These are phyloP conservation scores for Thuidium tamariscinum DNA, from an alignment of 225 moss, liverwort and hornwort species.

Conservation along the genomic window DNA sequence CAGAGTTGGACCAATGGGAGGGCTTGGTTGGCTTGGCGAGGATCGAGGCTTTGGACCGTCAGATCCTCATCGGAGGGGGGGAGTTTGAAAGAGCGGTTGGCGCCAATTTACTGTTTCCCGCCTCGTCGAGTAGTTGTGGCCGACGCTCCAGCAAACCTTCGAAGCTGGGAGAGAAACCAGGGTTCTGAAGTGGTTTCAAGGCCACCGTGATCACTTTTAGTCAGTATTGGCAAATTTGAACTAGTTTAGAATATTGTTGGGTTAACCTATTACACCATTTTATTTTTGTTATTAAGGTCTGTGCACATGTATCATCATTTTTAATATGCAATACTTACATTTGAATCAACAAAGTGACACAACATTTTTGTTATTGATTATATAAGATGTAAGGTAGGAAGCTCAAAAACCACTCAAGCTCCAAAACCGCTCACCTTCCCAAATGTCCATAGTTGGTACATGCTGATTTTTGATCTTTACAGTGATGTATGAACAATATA, in stretches of 20 bases:
- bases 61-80: background rate
- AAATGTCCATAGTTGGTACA: too few relatives aligned
- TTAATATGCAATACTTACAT: too few relatives aligned
- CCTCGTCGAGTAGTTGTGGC: background rate
- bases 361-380: background rate
- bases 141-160: background rate
- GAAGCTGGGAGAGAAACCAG: background rate
- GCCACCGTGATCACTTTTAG: too few relatives aligned
- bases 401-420: too few relatives aligned
- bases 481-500: too few relatives aligned
- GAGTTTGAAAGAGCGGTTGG: background rate
- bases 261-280: too few relatives aligned
- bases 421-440: too few relatives aligned
- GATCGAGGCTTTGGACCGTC: background rate
- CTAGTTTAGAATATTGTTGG: background rate
- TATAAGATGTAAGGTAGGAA: accelerated
- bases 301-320: background rate
- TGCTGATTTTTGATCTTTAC: too few relatives aligned
- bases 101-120: background rate
- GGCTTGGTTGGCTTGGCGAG: background rate
- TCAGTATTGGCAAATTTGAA: accelerated
- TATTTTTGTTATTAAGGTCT: background rate
- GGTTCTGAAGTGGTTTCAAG: too few relatives aligned
- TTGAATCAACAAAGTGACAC: accelerated
- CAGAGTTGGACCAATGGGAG: background rate